Conservation (phyloP, 192 early-diverging fungal genomes). For the Gigaspora rosea region DNA sequence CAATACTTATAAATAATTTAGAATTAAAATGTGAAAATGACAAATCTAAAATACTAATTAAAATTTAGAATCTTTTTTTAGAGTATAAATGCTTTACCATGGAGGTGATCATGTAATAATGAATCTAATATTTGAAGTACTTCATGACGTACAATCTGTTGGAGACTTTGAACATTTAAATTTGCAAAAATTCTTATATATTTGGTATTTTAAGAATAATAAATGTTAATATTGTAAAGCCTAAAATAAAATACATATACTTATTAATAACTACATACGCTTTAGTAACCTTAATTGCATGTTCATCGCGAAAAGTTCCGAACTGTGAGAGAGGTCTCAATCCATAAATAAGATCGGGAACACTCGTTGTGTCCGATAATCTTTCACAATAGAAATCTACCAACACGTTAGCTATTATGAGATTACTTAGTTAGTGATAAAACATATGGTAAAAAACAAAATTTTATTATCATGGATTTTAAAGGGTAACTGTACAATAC, state of each 20-base stretch:
- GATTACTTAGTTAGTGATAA: not conserved
- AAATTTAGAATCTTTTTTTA: not conserved
- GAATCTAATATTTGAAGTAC: slow-evolving; percentile 75
- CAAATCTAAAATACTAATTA: not conserved
- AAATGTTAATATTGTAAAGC: not conserved
- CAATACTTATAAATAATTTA: slow-evolving; percentile 52
- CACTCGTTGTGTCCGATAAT: slow-evolving; percentile 71
- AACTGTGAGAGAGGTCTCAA: slow-evolving; percentile 62
- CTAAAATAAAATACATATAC: not conserved
- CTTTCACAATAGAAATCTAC: slow-evolving; percentile 76
- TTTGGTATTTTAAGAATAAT: not conserved
- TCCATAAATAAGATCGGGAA: slow-evolving; percentile 65
- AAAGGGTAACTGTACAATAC: slow-evolving; percentile 34
- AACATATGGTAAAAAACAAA: not conserved
- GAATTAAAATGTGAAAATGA: not conserved
- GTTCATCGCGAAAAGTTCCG: slow-evolving; percentile 57
- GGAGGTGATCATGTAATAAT: slow-evolving; percentile 60
- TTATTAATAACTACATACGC: slow-evolving; percentile 39
- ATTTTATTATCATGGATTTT: not conserved
- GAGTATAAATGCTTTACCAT: slow-evolving; percentile 41
- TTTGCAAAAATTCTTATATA: slow-evolving; percentile 72
- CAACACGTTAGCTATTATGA: slow-evolving; percentile 54
- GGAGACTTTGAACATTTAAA: slow-evolving; percentile 90
- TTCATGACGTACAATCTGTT: slow-evolving; percentile 76
- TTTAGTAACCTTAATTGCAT: slow-evolving; percentile 54